These are phyloP conservation scores for Citrullus colocynthis DNA, from an alignment of 306 rosid genomes.

Conservation along the genomic window DNA sequence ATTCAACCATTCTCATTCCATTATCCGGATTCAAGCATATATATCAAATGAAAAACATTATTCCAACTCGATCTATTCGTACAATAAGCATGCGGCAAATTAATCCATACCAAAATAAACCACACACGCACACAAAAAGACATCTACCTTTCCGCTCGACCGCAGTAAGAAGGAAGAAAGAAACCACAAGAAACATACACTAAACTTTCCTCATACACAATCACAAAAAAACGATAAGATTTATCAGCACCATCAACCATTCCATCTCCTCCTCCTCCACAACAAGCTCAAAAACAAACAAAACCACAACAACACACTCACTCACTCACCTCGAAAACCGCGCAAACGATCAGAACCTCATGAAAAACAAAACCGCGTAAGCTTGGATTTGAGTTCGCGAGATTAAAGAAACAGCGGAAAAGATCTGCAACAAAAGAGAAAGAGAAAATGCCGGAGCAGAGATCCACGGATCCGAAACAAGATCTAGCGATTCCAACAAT, in stretches of 20 bases:
- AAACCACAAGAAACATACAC: neutral
- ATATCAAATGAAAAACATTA: neutral
- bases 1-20: neutral
- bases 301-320: neutral
- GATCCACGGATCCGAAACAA: slow-evolving; percentile 5
- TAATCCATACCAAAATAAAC: neutral
- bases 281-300: neutral
- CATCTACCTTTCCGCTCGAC: neutral
- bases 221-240: neutral
- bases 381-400: neutral
- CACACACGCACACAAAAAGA: neutral
- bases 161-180: neutral
- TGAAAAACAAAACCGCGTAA: neutral
- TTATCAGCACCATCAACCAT: neutral
- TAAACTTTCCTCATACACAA: neutral
- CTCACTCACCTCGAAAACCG: slow-evolving; percentile 1
- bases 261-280: neutral
- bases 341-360: slow-evolving; percentile 4
- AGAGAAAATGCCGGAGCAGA: neutral
- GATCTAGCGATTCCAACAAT: slow-evolving; percentile 1
- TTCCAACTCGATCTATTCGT: slow-evolving; percentile 2
- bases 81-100: slow-evolving; percentile 7
- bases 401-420: neutral
- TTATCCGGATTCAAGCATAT: neutral
- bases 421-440: slow-evolving; percentile 7